Percentiles rank a stretch among this genome's conserved stretches.
Conservation (phyloP, 2,329 filamentous ascomycete genomes). For the Talaromyces verruculosus region DNA sequence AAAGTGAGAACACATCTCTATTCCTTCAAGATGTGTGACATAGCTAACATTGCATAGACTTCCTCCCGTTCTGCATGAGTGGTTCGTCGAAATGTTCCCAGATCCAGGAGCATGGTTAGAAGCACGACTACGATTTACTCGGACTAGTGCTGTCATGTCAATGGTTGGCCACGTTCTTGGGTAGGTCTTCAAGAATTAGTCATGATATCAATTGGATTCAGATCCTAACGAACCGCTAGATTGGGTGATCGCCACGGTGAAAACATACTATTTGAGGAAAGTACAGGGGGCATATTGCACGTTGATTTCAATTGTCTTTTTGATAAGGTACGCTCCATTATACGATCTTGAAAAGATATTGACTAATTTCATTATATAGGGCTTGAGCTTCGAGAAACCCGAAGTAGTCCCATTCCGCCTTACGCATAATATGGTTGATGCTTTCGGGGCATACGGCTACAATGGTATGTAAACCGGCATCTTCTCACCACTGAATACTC, state of each 20-base stretch:
- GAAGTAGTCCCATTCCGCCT: conserved; percentile 94
- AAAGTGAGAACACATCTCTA: conserved; percentile 32
- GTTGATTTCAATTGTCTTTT: conserved; percentile 99
- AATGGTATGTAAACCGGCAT: conserved; percentile 55
- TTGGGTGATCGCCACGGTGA: conserved; percentile 95
- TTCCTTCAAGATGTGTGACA: neutral
- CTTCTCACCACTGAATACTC: neutral
- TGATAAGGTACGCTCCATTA: conserved; percentile 63
- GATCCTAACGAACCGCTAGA: conserved; percentile 35
- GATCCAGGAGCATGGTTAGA: conserved; percentile 91
- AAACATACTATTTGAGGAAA: conserved; percentile 93
- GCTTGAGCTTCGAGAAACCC: conserved; percentile 89
- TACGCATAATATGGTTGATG: conserved; percentile 97
- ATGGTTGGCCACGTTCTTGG: conserved; percentile 95
- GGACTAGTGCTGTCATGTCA: conserved; percentile 97
- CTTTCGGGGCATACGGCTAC: conserved; percentile 91
- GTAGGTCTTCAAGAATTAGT: conserved; percentile 28
- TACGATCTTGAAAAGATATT: neutral
- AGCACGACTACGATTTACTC: conserved; percentile 82
- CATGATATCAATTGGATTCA: neutral
- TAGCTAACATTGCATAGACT: conserved; percentile 54
- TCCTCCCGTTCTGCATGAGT: conserved; percentile 81
- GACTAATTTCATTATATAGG: conserved; percentile 39
- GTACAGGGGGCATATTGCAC: conserved; percentile 90
- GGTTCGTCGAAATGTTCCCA: conserved; percentile 95